Evolutionary conservation across 2,329 filamentous ascomycete species (phyloP).

Genomic region (Colletotrichum sp.): DNA sequence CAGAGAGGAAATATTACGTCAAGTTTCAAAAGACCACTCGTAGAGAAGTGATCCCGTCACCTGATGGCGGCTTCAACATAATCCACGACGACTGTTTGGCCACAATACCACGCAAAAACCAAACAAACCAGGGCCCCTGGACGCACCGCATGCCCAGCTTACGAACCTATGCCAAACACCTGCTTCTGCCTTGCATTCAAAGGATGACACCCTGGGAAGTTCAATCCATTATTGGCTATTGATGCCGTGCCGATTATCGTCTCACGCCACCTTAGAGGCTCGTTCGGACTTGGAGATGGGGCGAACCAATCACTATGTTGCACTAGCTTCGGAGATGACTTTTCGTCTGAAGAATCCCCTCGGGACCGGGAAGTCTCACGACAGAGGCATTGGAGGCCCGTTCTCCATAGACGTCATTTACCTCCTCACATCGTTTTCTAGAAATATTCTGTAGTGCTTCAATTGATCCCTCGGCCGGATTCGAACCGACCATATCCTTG

Average conservation of each 20-base stretch:
- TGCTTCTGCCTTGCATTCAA: background rate
- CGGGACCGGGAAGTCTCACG: background rate
- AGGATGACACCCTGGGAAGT: background rate
- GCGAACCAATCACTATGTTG: background rate
- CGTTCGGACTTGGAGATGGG: background rate
- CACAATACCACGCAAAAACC: background rate
- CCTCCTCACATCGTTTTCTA: background rate
- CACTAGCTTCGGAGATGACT: background rate
- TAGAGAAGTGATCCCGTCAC: background rate
- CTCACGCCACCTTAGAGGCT: background rate
- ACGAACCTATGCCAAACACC: background rate
- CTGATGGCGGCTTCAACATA: background rate
- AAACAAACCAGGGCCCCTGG: background rate
- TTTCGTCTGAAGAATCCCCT: background rate
- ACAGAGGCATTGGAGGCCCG: background rate
- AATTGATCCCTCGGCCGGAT: background rate
- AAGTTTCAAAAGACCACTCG: background rate
- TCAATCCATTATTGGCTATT: background rate
- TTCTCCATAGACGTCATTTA: background rate
- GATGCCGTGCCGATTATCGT: background rate
- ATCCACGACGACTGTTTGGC: background rate
- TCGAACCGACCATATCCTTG: background rate
- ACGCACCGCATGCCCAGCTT: background rate
- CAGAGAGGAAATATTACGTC: background rate
- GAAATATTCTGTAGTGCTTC: background rate